Evolutionary conservation across 495 filamentous ascomycete genomes (phyloP).

Genomic region (Hyaloscypha hepaticicola): DNA sequence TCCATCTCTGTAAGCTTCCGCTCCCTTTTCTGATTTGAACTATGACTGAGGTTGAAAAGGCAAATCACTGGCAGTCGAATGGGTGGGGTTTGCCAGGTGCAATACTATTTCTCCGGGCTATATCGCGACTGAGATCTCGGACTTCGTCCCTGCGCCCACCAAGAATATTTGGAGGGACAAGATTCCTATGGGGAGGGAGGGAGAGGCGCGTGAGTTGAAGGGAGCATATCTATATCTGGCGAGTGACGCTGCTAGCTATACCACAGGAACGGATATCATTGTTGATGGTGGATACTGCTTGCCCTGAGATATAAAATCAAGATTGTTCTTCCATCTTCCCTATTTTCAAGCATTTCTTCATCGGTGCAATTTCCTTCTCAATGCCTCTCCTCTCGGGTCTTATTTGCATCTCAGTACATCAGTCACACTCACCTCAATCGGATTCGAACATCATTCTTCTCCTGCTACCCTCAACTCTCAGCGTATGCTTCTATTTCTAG

Average conservation of each 20-base stretch:
- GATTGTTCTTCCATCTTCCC: no score
- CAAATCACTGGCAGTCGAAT: conserved; percentile 77
- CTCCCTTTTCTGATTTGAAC: background rate
- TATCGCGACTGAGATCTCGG: conserved; percentile 79
- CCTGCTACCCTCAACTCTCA: no score
- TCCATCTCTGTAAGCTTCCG: background rate
- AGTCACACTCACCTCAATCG: no score
- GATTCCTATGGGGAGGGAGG: conserved; percentile 84
- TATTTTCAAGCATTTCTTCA: no score
- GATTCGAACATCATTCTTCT: no score
- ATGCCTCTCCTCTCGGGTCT: no score
- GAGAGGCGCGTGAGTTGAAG: conserved; percentile 75
- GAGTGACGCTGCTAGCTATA: conserved; percentile 80
- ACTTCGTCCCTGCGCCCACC: conserved; percentile 66
- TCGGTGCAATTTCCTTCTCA: no score
- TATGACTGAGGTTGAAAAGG: conserved; percentile 44
- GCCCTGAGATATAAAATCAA: conserved; percentile 9
- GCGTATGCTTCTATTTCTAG: no score
- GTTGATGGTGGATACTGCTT: conserved; percentile 67
- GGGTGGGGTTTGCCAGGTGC: conserved; percentile 79
- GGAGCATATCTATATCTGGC: conserved; percentile 87
- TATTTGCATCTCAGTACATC: no score
- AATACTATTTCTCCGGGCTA: conserved; percentile 87
- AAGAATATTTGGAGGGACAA: conserved; percentile 77
- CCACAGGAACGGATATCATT: conserved; percentile 73